A percentile compares a stretch with the other conserved stretches of the same genome.
phyloP scores from a whole-genome alignment of 2,329 filamentous ascomycete genomes.

The Pezicula neosporulosa region DNA sequence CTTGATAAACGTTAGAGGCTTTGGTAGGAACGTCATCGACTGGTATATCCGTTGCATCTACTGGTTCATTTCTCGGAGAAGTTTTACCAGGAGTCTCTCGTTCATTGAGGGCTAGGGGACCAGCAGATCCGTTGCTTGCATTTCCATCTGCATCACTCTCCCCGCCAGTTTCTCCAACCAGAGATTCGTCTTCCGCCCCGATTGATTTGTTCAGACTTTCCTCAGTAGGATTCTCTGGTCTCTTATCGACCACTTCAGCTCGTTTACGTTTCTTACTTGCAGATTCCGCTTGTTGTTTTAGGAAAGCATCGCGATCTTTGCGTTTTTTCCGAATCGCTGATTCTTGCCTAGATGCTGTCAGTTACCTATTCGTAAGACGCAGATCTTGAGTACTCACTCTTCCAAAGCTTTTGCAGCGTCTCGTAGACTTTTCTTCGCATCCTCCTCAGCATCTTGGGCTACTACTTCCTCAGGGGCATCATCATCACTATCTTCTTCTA shows the following conservation, averaged over 20 bases:
- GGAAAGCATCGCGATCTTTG: slow-evolving; percentile 20
- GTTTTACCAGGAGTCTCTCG: no score
- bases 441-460: slow-evolving; percentile 18
- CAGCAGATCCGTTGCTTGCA: no score
- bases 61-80: background rate
- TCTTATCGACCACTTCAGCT: slow-evolving; percentile 3
- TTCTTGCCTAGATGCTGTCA: slow-evolving; percentile 19
- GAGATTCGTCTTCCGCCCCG: background rate
- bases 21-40: slow-evolving; percentile 1
- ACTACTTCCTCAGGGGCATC: slow-evolving; percentile 27
- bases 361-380: background rate
- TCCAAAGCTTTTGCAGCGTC: slow-evolving; percentile 24
- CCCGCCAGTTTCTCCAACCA: background rate
- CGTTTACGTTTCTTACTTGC: slow-evolving; percentile 21
- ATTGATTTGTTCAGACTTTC: background rate
- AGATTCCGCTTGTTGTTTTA: slow-evolving; percentile 21
- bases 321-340: slow-evolving; percentile 23
- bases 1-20: background rate
- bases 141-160: no score
- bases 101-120: no score
- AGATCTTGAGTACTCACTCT: slow-evolving; percentile 14
- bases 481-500: slow-evolving; percentile 22
- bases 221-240: background rate
- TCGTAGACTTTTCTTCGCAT: slow-evolving; percentile 13
- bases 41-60: background rate